These are phyloP conservation scores for Sarocladium oryzae DNA, from an alignment of 2,329 filamentous ascomycete species.

Conservation along the genomic window DNA sequence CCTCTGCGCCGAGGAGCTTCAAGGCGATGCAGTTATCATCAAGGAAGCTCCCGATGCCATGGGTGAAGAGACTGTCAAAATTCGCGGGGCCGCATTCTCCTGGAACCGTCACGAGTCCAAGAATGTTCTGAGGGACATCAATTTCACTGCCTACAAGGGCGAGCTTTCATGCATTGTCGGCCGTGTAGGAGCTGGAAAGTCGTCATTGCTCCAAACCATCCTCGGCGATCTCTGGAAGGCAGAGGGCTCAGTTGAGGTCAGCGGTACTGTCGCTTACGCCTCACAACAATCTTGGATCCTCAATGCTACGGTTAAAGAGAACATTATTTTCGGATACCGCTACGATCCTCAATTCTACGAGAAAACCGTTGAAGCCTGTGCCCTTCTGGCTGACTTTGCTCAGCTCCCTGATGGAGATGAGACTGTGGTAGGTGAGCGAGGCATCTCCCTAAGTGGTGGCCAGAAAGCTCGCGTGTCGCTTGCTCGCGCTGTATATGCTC, in stretches of 20 bases:
- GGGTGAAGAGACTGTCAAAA: slow-evolving; percentile 80
- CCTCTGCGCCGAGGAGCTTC: slow-evolving; percentile 82
- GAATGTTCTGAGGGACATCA: slow-evolving; percentile 71
- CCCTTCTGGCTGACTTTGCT: slow-evolving; percentile 81
- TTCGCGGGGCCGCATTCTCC: slow-evolving; percentile 82
- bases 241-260: slow-evolving; percentile 73
- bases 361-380: slow-evolving; percentile 84
- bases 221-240: slow-evolving; percentile 90
- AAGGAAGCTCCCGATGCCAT: slow-evolving; percentile 64
- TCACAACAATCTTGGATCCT: slow-evolving; percentile 94
- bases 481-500: slow-evolving; percentile 89
- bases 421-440: slow-evolving; percentile 92
- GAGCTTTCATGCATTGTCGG: slow-evolving; percentile 91
- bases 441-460: slow-evolving; percentile 91
- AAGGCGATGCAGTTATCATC: slow-evolving; percentile 69
- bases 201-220: slow-evolving; percentile 80
- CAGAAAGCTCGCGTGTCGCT: slow-evolving; percentile 92
- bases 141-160: slow-evolving; percentile 84
- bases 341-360: slow-evolving; percentile 95
- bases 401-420: slow-evolving; percentile 93
- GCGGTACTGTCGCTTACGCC: slow-evolving; percentile 82
- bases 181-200: slow-evolving; percentile 91
- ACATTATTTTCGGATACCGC: slow-evolving; percentile 92
- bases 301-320: slow-evolving; percentile 95
- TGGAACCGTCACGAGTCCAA: slow-evolving; percentile 81